Evolutionary conservation across 2,329 filamentous ascomycete genomes (phyloP), one percentile per base, ranked within the genome.

Genomic region (Aspergillus carbonarius): DNA sequence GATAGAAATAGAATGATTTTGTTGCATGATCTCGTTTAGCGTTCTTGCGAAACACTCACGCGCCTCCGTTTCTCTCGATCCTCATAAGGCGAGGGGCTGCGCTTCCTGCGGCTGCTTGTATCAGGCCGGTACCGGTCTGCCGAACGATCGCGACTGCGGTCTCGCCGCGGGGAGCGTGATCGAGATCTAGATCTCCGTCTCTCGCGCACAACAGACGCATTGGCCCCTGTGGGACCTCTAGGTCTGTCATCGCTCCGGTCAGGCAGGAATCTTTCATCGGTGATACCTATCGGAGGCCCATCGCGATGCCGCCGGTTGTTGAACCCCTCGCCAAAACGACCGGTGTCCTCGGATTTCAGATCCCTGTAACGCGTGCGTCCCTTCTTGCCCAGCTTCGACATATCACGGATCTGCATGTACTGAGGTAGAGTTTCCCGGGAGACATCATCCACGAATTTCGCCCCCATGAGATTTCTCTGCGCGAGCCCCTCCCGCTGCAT

Each of bases 321-420:
- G 35, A 70, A 68, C 6, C 74, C 74, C 18, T 76, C 74, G 4
- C 77, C 93, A 89, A 93, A 97, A 30, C 84, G 81, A 0, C 95
- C 95, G 0, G 95, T 99, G 76, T 99, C 95, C 77, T 99, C 93
- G 13, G 82, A 85, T 72, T 88, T 88, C 70, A 99, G 83, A 75
- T 99, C 95, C 68, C 85, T 90, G 77, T 98, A 98, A 74, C 90
- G 91, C 6, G 92, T 93, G 27, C 91, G 87, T 18, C 95, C 93
- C 80, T 96, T 96, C 78, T 90, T 91, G 20, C 95, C 95, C 25
- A 99, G 77, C 78, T 93, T 93, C 13, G 93, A 93, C 89, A 95
- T 92, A 76, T 98, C 95, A 57, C 95, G 83, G 68, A 96, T 87
- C 78, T 96, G 92, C 81, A 99, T 87, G 65, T 93, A 96, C 78